These are phyloP conservation scores for Citrullus mucosospermus DNA, from an alignment of 306 rosid genomes.

Conservation along the genomic window DNA sequence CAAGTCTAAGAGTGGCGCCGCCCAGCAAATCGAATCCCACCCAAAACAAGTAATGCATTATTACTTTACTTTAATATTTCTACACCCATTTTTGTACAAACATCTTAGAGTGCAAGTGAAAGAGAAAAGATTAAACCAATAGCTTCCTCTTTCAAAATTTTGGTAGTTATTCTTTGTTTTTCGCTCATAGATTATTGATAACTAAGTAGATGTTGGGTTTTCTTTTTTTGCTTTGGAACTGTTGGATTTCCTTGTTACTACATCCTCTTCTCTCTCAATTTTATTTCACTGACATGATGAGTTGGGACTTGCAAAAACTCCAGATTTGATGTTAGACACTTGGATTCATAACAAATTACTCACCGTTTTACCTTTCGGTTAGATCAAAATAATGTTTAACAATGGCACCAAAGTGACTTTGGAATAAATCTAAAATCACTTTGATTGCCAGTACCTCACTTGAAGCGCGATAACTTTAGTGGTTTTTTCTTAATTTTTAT, in stretches of 20 bases:
- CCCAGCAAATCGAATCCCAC: slow-evolving; percentile 1
- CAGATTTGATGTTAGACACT: background rate
- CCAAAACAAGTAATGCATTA: slow-evolving; percentile 2
- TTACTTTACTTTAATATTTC: background rate
- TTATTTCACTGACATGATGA: background rate
- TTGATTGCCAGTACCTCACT: no score
- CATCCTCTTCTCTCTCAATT: background rate
- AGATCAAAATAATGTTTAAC: no score
- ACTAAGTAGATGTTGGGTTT: no score
- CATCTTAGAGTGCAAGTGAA: background rate
- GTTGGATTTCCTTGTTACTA: background rate
- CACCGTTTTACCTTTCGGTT: no score
- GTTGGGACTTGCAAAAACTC: background rate
- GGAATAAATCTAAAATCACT: no score
- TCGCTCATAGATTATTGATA: background rate
- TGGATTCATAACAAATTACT: background rate
- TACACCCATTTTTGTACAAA: background rate
- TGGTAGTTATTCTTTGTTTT: background rate
- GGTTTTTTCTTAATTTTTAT: no score
- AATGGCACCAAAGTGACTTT: no score
- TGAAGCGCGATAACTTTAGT: no score
- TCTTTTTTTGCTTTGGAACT: background rate
- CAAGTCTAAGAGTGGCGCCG: background rate
- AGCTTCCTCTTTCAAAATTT: background rate
- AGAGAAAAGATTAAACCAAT: background rate